Evolutionary conservation across 139 green algal species (phyloP).

Genomic region (Chlorella vulgaris): DNA sequence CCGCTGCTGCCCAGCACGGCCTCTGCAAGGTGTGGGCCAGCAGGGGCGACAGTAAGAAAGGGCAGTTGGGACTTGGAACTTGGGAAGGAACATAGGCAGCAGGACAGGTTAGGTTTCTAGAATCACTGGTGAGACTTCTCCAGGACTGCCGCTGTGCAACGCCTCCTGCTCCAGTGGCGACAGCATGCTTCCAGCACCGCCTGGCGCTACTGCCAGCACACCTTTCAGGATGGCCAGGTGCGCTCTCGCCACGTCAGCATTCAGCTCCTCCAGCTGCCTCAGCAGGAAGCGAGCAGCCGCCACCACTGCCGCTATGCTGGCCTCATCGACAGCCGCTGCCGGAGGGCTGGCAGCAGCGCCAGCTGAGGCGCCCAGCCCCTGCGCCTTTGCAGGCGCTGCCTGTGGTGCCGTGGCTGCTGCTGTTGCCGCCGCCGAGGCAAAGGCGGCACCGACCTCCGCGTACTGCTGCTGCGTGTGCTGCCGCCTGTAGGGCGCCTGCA

Average conservation of each 20-base stretch:
- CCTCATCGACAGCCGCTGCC: not conserved
- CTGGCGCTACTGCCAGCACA: not conserved
- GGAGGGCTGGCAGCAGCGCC: not conserved
- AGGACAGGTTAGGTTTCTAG: too few relatives aligned
- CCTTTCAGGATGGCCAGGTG: slow-evolving; percentile 41
- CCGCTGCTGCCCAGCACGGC: slow-evolving; percentile 23
- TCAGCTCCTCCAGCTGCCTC: slow-evolving; percentile 32
- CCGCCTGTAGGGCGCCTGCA: slow-evolving; percentile 37
- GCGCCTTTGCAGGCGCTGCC: not conserved
- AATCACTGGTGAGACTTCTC: too few relatives aligned
- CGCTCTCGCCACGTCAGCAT: slow-evolving; percentile 28
- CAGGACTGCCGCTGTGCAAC: too few relatives aligned
- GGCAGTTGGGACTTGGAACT: not conserved
- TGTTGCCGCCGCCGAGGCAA: slow-evolving; percentile 6
- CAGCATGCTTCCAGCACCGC: too few relatives aligned
- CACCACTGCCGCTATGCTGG: slow-evolving; percentile 12
- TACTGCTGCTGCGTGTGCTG: slow-evolving; percentile 20
- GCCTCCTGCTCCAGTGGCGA: too few relatives aligned
- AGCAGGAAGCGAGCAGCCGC: slow-evolving; percentile 35
- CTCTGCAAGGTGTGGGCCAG: slow-evolving; percentile 14
- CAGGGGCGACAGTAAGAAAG: not conserved
- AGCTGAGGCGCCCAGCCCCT: not conserved
- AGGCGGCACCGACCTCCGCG: not conserved
- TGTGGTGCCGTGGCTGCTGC: not conserved
- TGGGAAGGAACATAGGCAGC: too few relatives aligned